phyloP scores from a whole-genome alignment of 495 filamentous ascomycete species.

The Podospora comata region DNA sequence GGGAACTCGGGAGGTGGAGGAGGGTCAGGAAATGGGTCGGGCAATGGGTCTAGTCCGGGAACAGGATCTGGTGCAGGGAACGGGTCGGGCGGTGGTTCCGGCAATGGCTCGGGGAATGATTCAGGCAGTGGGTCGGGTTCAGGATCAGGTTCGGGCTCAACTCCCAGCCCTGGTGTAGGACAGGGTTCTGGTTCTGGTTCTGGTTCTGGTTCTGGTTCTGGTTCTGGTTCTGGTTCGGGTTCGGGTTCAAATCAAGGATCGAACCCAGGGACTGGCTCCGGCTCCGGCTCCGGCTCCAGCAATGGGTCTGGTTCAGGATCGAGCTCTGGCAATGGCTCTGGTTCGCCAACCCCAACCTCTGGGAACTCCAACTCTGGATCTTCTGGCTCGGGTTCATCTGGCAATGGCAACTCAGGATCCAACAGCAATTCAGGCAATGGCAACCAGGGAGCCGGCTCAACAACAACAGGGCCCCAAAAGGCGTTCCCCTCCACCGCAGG shows the following conservation, averaged over 20 bases:
- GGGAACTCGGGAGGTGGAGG: conserved; percentile 1
- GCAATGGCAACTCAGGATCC: background rate
- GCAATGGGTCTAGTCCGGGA: background rate
- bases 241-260: conserved; percentile 12
- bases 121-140: conserved; percentile 8
- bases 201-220: too few species aligned
- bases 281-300: conserved; percentile 8
- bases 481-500: background rate
- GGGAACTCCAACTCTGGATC: conserved; percentile 5
- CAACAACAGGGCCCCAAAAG: background rate
- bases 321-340: background rate
- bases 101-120: conserved; percentile 11
- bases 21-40: background rate
- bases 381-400: background rate
- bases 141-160: conserved; percentile 11
- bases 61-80: background rate
- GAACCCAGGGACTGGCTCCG: conserved; percentile 12
- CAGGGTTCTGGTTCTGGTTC: conserved; percentile 7
- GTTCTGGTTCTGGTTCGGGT: conserved; percentile 13
- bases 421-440: background rate
- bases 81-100: background rate
- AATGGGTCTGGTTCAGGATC: conserved; percentile 10
- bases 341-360: background rate
- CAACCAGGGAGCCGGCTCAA: background rate
- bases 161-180: background rate